Conservation (phyloP, 768 basidiomycete species). For the Clitopilus passeckerianus region DNA sequence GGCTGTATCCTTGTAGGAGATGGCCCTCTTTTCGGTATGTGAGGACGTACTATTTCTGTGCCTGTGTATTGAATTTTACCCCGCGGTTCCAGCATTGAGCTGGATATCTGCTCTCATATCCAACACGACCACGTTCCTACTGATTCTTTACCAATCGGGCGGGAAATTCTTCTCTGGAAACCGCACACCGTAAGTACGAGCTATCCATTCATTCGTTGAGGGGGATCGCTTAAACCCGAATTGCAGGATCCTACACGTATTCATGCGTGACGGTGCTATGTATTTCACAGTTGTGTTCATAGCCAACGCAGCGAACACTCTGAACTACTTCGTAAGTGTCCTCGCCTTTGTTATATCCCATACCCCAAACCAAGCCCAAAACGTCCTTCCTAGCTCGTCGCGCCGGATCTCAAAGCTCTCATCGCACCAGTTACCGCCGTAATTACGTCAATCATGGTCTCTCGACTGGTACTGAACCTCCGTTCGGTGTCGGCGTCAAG, state of each 20-base stretch:
- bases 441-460: neutral
- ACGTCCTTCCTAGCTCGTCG: neutral
- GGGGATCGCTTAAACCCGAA: neutral
- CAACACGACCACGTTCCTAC: neutral
- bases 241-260: neutral
- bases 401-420: neutral
- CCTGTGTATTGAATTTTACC: neutral
- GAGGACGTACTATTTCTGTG: neutral
- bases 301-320: neutral
- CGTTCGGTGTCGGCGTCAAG: neutral
- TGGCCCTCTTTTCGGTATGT: neutral
- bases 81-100: neutral
- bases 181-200: neutral
- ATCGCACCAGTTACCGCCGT: neutral
- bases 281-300: neutral
- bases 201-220: neutral
- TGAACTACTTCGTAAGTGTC: neutral
- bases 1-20: neutral
- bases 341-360: neutral
- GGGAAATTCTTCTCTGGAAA: neutral
- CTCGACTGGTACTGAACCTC: neutral
- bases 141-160: neutral
- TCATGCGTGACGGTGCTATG: neutral
- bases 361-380: neutral
- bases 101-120: neutral